Percentiles rank a stretch among this genome's conserved stretches.
Evolutionary conservation across 139 green algal species (phyloP).

Genomic region (Tetradesmus obliquus): DNA sequence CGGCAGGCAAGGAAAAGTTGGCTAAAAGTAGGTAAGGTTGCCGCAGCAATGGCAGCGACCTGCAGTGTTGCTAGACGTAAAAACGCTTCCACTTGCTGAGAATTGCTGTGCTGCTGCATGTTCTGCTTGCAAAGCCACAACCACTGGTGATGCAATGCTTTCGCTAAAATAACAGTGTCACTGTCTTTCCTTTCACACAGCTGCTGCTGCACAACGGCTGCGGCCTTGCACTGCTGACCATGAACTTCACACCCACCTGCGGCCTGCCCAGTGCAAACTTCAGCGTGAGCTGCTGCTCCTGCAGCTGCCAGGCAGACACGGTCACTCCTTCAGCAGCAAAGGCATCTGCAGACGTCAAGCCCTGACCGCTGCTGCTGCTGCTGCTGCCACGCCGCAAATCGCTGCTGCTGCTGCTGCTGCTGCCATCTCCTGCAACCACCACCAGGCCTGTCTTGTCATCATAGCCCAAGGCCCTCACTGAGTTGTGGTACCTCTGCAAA

Average conservation of each 20-base stretch:
- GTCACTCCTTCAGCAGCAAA: slow-evolving; percentile 33
- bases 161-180: too few species aligned
- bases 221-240: neutral
- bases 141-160: too few species aligned
- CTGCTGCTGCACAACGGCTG: neutral
- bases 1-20: neutral
- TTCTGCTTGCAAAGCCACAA: too few species aligned
- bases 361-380: neutral
- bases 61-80: too few species aligned
- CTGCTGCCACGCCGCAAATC: neutral
- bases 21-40: too few species aligned
- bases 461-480: slow-evolving; percentile 12
- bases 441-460: slow-evolving; percentile 26
- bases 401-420: slow-evolving; percentile 1
- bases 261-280: slow-evolving; percentile 21
- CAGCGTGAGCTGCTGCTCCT: neutral
- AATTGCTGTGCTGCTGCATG: too few species aligned
- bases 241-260: slow-evolving; percentile 1
- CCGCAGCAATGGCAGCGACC: too few species aligned
- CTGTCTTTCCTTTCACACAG: too few species aligned
- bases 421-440: slow-evolving; percentile 28
- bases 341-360: neutral
- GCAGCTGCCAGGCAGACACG: slow-evolving; percentile 27
- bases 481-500: slow-evolving; percentile 28
- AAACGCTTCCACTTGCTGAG: too few species aligned